Evolutionary conservation across 805 yeast genomes (phyloP).

Genomic region (Metschnikowia proteae): DNA sequence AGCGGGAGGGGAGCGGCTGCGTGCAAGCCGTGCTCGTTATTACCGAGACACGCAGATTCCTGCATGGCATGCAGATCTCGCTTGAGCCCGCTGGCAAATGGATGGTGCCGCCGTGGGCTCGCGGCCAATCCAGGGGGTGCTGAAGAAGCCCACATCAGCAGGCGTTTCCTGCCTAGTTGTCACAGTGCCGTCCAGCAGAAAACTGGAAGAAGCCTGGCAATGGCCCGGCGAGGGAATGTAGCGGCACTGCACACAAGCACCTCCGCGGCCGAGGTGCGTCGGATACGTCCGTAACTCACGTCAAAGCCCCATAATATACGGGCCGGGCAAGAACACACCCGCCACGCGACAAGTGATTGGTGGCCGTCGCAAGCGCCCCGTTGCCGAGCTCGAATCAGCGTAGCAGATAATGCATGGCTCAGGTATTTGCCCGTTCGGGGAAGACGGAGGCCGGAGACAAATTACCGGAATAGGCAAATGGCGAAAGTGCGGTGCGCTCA

Average conservation of each 20-base stretch:
- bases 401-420: neutral
- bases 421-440: neutral
- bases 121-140: too few relatives aligned
- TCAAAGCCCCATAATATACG: neutral
- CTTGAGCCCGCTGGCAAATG: too few relatives aligned
- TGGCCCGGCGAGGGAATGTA: too few relatives aligned
- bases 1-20: neutral
- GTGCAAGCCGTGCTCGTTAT: neutral
- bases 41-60: neutral
- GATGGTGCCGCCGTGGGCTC: too few relatives aligned
- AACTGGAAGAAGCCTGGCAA: too few relatives aligned
- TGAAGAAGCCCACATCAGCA: too few relatives aligned
- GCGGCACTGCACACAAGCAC: neutral
- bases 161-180: too few relatives aligned
- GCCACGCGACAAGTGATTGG: neutral
- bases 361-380: too few relatives aligned
- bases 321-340: neutral
- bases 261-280: neutral
- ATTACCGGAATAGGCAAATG: neutral
- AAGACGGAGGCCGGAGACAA: neutral
- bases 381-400: too few relatives aligned
- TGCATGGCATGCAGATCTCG: neutral
- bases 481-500: neutral
- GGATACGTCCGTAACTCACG: constrained; percentile 1
- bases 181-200: too few relatives aligned